Evolutionary conservation across 495 filamentous ascomycete species (phyloP).

Genomic region (Amphirosellinia nigrospora): DNA sequence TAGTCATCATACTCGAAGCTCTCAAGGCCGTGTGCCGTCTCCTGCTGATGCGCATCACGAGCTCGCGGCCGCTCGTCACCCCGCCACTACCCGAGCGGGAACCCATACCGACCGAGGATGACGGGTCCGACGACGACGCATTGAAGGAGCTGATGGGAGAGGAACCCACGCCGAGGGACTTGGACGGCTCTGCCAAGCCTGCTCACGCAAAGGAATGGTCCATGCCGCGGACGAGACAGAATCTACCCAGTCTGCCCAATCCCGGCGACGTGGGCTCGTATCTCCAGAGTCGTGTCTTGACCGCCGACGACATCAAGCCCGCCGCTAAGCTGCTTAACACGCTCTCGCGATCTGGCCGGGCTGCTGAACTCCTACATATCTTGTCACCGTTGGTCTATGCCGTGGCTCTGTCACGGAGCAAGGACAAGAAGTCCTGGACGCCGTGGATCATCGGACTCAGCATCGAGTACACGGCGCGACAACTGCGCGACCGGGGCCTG

Average conservation of each 20-base stretch:
- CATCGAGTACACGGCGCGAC: conserved; percentile 85
- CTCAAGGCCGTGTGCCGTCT: conserved; percentile 88
- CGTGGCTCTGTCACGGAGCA: conserved; percentile 74
- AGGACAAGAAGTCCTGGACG: conserved; percentile 73
- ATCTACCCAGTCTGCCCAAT: conserved; percentile 79
- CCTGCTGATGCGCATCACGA: conserved; percentile 81
- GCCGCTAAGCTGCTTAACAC: conserved; percentile 80
- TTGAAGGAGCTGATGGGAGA: conserved; percentile 42
- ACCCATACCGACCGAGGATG: conserved; percentile 61
- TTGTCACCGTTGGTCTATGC: conserved; percentile 89
- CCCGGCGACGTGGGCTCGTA: conserved; percentile 81
- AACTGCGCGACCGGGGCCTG: conserved; percentile 77
- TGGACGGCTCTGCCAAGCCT: conserved; percentile 29
- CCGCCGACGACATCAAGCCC: conserved; percentile 94
- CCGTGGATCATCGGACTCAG: conserved; percentile 90
- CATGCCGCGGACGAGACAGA: conserved; percentile 93
- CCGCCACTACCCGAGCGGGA: conserved; percentile 89
- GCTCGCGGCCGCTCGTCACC: conserved; percentile 80
- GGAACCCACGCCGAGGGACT: conserved; percentile 26
- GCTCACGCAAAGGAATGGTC: conserved; percentile 69
- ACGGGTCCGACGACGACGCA: conserved; percentile 50
- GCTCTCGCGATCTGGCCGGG: conserved; percentile 70
- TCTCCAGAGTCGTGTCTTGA: conserved; percentile 88
- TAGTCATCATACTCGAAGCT: conserved; percentile 84
- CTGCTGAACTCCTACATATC: conserved; percentile 90